Percentiles rank a stretch among this genome's conserved stretches.
Conservation (phyloP, 148 eudicot species). For the Dysphania ambrosioides region DNA sequence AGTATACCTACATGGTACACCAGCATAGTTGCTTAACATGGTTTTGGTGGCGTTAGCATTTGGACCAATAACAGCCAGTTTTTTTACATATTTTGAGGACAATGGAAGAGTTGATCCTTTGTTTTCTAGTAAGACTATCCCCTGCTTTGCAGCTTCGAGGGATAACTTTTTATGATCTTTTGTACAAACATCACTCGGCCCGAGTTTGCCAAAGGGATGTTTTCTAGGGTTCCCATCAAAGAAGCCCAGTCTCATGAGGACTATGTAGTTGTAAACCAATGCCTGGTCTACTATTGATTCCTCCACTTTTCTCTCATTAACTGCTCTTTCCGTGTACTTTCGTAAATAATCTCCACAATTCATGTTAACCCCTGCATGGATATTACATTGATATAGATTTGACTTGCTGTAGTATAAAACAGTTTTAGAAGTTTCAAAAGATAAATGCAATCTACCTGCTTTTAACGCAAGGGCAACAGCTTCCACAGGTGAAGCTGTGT, state of each 20-base stretch:
- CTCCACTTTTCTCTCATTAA: constrained; percentile 25
- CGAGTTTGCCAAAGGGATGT: constrained; percentile 32
- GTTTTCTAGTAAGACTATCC: constrained; percentile 44
- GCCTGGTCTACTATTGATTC: constrained; percentile 40
- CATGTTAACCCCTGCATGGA: constrained; percentile 39
- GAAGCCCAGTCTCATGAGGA: constrained; percentile 49
- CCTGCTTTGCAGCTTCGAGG: constrained; percentile 44
- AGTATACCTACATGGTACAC: constrained; percentile 39
- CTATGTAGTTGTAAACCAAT: constrained; percentile 34
- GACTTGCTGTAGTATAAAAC: background rate
- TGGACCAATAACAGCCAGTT: constrained; percentile 36
- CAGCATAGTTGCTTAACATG: constrained; percentile 47
- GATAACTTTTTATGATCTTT: constrained; percentile 33
- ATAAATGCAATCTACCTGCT: constrained; percentile 24
- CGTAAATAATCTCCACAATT: constrained; percentile 39
- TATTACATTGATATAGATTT: background rate
- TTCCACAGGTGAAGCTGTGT: constrained; percentile 35
- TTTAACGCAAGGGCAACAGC: constrained; percentile 40
- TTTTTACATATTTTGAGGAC: constrained; percentile 20
- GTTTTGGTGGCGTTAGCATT: constrained; percentile 37
- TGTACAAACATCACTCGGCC: constrained; percentile 36
- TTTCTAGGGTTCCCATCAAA: constrained; percentile 41
- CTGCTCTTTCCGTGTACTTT: constrained; percentile 34
- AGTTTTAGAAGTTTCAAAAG: background rate
- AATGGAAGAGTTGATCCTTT: constrained; percentile 30